Evolutionary conservation across 1,139 yeast species (phyloP).

Genomic region (Candida sp.): DNA sequence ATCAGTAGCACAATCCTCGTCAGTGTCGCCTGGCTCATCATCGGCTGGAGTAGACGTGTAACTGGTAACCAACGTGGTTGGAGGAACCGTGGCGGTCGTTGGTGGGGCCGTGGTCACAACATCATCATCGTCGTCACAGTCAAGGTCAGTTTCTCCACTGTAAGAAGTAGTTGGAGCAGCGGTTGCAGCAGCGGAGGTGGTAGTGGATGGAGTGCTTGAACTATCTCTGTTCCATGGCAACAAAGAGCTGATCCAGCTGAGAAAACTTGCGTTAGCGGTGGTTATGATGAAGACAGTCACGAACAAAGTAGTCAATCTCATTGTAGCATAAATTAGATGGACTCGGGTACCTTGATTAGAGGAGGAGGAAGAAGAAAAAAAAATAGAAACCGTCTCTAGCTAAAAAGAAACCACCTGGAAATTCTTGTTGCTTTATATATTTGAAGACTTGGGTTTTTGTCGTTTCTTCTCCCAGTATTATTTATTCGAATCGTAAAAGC

Average conservation of each 20-base stretch:
- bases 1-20: neutral
- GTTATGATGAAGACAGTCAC: neutral
- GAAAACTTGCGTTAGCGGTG: neutral
- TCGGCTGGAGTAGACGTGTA: neutral
- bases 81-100: neutral
- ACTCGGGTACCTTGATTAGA: neutral
- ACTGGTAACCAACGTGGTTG: constrained; percentile 1
- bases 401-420: neutral
- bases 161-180: neutral
- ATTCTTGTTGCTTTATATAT: neutral
- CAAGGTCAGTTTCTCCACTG: neutral
- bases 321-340: neutral
- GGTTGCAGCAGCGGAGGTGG: neutral
- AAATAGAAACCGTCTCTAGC: neutral
- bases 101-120: neutral
- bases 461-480: too few relatives aligned
- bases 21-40: neutral
- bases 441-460: neutral
- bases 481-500: neutral
- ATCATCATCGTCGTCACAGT: neutral
- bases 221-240: neutral
- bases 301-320: constrained; percentile 1
- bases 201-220: neutral
- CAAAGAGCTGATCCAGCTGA: neutral
- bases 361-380: neutral